Conservation (phyloP, 495 filamentous ascomycete genomes). For the Neurospora sp. region DNA sequence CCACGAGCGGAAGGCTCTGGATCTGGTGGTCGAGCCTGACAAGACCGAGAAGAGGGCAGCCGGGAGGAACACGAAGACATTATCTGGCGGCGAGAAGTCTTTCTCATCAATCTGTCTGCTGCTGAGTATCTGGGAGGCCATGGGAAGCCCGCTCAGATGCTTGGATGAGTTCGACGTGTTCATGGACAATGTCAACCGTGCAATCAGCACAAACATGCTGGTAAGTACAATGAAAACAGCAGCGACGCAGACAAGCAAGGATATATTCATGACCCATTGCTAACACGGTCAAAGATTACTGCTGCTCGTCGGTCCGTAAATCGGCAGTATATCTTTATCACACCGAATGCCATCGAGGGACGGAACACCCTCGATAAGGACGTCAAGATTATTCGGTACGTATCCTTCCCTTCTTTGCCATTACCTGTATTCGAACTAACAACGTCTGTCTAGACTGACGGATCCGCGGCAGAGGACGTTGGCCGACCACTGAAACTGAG, state of each 20-base stretch:
- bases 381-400: constrained; percentile 76
- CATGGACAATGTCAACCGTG: constrained; percentile 95
- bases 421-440: constrained; percentile 5
- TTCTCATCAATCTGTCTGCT: constrained; percentile 94
- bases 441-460: constrained; percentile 33
- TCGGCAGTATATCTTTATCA: constrained; percentile 93
- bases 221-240: constrained; percentile 37
- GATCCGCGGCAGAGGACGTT: constrained; percentile 49
- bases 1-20: constrained; percentile 59
- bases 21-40: constrained; percentile 77
- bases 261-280: not conserved
- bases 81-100: constrained; percentile 94
- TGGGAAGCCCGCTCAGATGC: constrained; percentile 90
- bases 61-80: constrained; percentile 76
- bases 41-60: constrained; percentile 52
- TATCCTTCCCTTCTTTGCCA: constrained; percentile 5
- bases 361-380: constrained; percentile 56
- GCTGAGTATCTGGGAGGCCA: constrained; percentile 91
- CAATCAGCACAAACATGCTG: constrained; percentile 90
- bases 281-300: constrained; percentile 45
- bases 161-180: constrained; percentile 99
- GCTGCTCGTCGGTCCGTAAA: constrained; percentile 78
- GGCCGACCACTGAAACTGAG: constrained; percentile 19
- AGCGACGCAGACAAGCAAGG: not conserved
- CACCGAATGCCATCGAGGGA: constrained; percentile 77